A percentile compares a stretch with the other conserved stretches of the same genome.
These are phyloP conservation scores for Cyclostephanos tholiformis DNA, from an alignment of 108 stramenopile species.

Conservation along the genomic window DNA sequence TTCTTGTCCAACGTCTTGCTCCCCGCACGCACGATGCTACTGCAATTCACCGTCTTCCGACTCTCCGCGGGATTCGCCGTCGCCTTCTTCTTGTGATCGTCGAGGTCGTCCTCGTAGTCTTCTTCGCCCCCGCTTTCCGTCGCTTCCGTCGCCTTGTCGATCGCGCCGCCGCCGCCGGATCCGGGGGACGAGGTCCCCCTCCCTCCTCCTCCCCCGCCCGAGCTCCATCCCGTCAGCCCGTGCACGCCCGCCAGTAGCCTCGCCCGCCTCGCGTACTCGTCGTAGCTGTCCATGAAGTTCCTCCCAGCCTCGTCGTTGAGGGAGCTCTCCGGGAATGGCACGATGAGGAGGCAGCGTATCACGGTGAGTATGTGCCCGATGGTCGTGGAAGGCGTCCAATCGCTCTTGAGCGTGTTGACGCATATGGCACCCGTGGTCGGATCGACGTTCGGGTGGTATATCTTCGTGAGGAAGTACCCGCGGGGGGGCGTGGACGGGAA, in stretches of 20 bases:
- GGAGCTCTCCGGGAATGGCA: conserved; percentile 98
- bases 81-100: neutral
- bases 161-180: neutral
- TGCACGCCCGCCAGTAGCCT: conserved; percentile 94
- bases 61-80: conserved; percentile 13
- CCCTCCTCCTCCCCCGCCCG: neutral
- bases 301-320: conserved; percentile 99
- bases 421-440: conserved; percentile 95
- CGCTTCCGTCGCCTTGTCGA: neutral
- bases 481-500: conserved; percentile 94
- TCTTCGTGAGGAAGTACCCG: conserved; percentile 97
- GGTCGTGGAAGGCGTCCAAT: conserved; percentile 91
- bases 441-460: conserved; percentile 99
- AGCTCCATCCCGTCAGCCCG: conserved; percentile 56
- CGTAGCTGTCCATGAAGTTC: conserved; percentile 98
- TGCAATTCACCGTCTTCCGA: conserved; percentile 31
- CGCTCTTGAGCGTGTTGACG: conserved; percentile 98
- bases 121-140: neutral
- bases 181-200: neutral
- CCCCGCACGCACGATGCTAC: conserved; percentile 34
- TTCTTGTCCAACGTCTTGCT: conserved; percentile 51
- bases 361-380: conserved; percentile 95
- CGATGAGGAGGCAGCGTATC: conserved; percentile 97
- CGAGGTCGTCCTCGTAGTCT: conserved; percentile 20
- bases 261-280: conserved; percentile 94